A percentile compares a stretch with the other conserved stretches of the same genome.
These are phyloP conservation scores for Candida silvatica DNA, from an alignment of 805 yeast genomes.

Conservation along the genomic window DNA sequence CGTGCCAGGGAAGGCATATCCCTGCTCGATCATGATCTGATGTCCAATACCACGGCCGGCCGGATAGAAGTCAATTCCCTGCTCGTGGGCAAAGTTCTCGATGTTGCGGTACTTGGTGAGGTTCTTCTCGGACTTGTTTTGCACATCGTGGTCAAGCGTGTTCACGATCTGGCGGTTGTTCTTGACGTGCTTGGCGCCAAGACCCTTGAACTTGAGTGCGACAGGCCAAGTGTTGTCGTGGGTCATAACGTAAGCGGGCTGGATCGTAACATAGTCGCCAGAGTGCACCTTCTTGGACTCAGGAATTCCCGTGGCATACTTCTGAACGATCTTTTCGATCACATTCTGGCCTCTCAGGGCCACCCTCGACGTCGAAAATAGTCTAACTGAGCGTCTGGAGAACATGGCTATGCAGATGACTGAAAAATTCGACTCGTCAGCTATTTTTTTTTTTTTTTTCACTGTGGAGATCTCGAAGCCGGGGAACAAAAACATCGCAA, in stretches of 20 bases:
- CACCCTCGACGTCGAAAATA: constrained; percentile 10
- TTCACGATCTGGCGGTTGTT: constrained; percentile 89
- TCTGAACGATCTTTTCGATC: constrained; percentile 93
- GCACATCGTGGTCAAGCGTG: constrained; percentile 97
- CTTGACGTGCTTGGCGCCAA: constrained; percentile 79
- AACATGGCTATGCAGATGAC: no score
- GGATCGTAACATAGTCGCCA: constrained; percentile 93
- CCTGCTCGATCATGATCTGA: constrained; percentile 98
- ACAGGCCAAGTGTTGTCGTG: constrained; percentile 99
- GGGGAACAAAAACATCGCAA: no score
- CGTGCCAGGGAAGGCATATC: constrained; percentile 92
- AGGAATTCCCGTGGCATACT: constrained; percentile 81
- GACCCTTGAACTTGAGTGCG: constrained; percentile 89
- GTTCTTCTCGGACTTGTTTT: constrained; percentile 84
- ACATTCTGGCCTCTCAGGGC: constrained; percentile 59
- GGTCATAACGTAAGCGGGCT: constrained; percentile 97
- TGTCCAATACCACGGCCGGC: constrained; percentile 99
- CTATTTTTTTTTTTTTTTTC: no score
- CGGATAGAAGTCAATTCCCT: constrained; percentile 94
- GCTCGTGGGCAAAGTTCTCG: constrained; percentile 79
- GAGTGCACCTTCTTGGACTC: constrained; percentile 67
- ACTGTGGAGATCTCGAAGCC: no score
- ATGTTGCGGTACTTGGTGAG: constrained; percentile 82
- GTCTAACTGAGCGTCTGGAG: no score
- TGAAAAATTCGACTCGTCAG: no score